A percentile compares a stretch with the other conserved stretches of the same genome.
phyloP scores from a whole-genome alignment of 257 asterid species.

The Nicotiana paniculata region DNA sequence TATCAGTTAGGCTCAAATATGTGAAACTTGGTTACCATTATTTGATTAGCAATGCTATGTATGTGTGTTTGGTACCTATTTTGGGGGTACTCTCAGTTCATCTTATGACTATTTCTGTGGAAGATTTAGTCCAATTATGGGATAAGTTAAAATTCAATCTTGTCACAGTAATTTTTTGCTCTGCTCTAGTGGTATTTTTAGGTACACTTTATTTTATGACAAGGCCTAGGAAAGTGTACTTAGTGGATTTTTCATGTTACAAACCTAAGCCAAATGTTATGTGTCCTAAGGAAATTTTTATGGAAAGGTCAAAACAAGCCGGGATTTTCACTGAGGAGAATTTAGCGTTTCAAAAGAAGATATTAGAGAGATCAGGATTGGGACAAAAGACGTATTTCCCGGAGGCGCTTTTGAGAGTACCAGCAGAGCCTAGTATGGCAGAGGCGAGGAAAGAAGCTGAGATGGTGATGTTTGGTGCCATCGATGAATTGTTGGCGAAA shows the following conservation, averaged over 20 bases:
- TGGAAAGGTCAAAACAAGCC: constrained; percentile 9
- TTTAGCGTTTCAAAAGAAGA: constrained; percentile 24
- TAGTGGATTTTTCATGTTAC: constrained; percentile 33
- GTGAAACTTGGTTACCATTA: constrained; percentile 39
- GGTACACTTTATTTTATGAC: constrained; percentile 15
- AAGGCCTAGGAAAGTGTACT: constrained; percentile 27
- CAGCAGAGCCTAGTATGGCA: constrained; percentile 24
- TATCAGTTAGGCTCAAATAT: constrained; percentile 35
- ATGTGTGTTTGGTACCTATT: constrained; percentile 20
- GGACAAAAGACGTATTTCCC: constrained; percentile 22
- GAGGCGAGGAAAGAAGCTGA: constrained; percentile 38
- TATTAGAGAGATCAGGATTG: constrained; percentile 27
- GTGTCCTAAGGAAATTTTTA: constrained; percentile 5
- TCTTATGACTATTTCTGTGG: constrained; percentile 10
- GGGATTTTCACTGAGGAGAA: constrained; percentile 21
- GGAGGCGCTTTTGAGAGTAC: constrained; percentile 8
- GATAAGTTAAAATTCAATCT: constrained; percentile 17
- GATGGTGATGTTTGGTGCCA: constrained; percentile 37
- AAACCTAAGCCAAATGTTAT: constrained; percentile 23
- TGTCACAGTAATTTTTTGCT: background rate
- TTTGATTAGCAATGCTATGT: constrained; percentile 24
- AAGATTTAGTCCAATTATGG: constrained; percentile 16
- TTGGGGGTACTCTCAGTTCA: constrained; percentile 14
- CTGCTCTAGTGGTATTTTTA: constrained; percentile 15
- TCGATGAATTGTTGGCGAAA: constrained; percentile 38